A percentile compares a stretch with the other conserved stretches of the same genome.
Conservation (phyloP, 768 basidiomycete species). For the Russula virescens region DNA sequence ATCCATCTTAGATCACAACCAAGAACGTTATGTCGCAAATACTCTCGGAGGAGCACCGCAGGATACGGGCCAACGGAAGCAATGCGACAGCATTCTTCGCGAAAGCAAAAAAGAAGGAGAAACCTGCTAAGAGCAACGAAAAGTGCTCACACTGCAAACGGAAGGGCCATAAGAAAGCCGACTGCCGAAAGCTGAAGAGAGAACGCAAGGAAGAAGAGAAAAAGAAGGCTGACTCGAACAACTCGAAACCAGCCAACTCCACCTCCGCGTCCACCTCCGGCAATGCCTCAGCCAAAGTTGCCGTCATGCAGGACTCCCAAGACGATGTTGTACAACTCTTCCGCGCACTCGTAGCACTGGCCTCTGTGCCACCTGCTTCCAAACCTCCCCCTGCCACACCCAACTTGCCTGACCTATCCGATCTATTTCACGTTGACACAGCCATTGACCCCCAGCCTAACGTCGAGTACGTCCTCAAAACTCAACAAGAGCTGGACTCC, state of each 20-base stretch:
- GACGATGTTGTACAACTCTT: too few species aligned
- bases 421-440: too few species aligned
- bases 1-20: neutral
- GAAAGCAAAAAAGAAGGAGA: neutral
- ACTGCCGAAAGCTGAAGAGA: conserved; percentile 12
- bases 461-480: too few species aligned
- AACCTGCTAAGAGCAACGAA: neutral
- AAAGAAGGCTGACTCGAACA: neutral
- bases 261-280: neutral
- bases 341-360: too few species aligned
- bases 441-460: too few species aligned
- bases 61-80: neutral
- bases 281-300: neutral
- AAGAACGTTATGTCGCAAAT: neutral
- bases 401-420: too few species aligned
- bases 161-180: neutral
- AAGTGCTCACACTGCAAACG: neutral
- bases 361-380: too few species aligned
- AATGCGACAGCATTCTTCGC: neutral
- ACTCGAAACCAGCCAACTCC: neutral
- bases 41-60: neutral
- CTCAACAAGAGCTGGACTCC: too few species aligned
- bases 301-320: too few species aligned
- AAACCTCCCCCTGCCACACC: too few species aligned
- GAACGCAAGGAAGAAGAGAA: conserved; percentile 16